These are phyloP conservation scores for Morella rubra DNA, from an alignment of 306 rosid species.

Conservation along the genomic window DNA sequence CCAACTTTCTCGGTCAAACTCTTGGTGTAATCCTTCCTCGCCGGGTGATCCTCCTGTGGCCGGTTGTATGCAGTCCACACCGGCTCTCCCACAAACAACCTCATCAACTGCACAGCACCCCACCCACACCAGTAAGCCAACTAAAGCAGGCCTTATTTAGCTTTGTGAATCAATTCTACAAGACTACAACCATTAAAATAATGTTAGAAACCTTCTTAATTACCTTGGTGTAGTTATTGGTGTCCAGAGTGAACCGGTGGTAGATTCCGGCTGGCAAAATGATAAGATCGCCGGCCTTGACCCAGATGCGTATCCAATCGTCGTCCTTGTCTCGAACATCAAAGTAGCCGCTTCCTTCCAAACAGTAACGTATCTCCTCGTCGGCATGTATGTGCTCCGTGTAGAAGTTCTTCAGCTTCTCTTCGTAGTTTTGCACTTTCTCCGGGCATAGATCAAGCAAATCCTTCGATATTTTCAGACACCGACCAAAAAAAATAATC, in stretches of 20 bases:
- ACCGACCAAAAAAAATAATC: neutral
- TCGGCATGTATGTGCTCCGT: slow-evolving; percentile 95
- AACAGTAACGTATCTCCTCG: slow-evolving; percentile 86
- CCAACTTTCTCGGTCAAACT: slow-evolving; percentile 48
- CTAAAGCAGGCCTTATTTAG: neutral
- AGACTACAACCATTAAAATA: neutral
- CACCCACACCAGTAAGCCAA: neutral
- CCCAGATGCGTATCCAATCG: slow-evolving; percentile 85
- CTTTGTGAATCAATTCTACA: neutral
- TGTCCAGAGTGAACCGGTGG: slow-evolving; percentile 85
- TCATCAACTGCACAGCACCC: slow-evolving; percentile 62
- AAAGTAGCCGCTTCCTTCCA: slow-evolving; percentile 88
- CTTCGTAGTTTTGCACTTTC: slow-evolving; percentile 68
- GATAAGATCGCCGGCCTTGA: slow-evolving; percentile 88
- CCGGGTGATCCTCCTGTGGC: slow-evolving; percentile 87
- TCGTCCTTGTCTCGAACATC: slow-evolving; percentile 77
- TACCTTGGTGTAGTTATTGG: slow-evolving; percentile 76
- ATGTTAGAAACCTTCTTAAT: slow-evolving; percentile 24
- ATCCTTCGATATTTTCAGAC: slow-evolving; percentile 45
- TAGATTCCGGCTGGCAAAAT: slow-evolving; percentile 96
- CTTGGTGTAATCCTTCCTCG: slow-evolving; percentile 73
- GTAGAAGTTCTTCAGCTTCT: slow-evolving; percentile 83
- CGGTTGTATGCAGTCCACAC: slow-evolving; percentile 86
- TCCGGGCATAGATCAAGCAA: slow-evolving; percentile 78
- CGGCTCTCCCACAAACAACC: slow-evolving; percentile 82